phyloP scores from a whole-genome alignment of 768 basidiomycete species.

The Hydnum rufescens region DNA sequence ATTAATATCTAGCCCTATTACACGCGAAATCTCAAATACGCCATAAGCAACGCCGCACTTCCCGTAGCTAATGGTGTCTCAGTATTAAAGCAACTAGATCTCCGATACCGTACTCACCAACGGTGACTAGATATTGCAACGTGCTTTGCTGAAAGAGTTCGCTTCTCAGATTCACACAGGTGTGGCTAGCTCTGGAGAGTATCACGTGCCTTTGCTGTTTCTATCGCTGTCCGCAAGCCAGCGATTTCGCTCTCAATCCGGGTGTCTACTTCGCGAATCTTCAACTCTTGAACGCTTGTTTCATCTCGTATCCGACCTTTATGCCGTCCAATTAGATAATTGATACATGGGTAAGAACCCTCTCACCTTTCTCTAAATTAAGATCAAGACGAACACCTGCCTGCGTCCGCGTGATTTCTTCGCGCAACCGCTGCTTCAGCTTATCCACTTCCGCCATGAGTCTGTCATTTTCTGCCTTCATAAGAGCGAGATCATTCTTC shows the following conservation, averaged over 20 bases:
- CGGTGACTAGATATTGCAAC: conserved; percentile 70
- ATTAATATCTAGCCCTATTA: neutral
- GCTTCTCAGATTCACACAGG: conserved; percentile 1
- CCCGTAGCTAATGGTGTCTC: conserved; percentile 42
- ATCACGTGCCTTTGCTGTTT: conserved; percentile 58
- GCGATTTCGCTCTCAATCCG: conserved; percentile 94
- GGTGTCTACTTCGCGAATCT: conserved; percentile 96
- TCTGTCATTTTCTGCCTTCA: conserved; percentile 95
- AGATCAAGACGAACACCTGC: conserved; percentile 85
- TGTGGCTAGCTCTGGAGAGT: neutral
- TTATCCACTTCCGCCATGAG: conserved; percentile 80
- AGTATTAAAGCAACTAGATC: neutral
- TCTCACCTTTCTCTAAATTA: conserved; percentile 66
- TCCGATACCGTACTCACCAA: conserved; percentile 49
- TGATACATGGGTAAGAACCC: neutral
- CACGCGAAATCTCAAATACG: conserved; percentile 52
- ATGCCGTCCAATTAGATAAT: neutral
- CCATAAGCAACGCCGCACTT: conserved; percentile 71
- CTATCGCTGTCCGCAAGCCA: conserved; percentile 59
- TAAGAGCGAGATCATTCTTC: conserved; percentile 87
- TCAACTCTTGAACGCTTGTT: conserved; percentile 73
- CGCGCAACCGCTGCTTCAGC: conserved; percentile 78
- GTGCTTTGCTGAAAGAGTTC: conserved; percentile 24
- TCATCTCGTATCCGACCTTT: conserved; percentile 80
- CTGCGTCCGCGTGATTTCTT: conserved; percentile 82